Percentiles rank a stretch among this genome's conserved stretches.
phyloP scores from a whole-genome alignment of 805 yeast genomes.

The Candida vaughaniae region DNA sequence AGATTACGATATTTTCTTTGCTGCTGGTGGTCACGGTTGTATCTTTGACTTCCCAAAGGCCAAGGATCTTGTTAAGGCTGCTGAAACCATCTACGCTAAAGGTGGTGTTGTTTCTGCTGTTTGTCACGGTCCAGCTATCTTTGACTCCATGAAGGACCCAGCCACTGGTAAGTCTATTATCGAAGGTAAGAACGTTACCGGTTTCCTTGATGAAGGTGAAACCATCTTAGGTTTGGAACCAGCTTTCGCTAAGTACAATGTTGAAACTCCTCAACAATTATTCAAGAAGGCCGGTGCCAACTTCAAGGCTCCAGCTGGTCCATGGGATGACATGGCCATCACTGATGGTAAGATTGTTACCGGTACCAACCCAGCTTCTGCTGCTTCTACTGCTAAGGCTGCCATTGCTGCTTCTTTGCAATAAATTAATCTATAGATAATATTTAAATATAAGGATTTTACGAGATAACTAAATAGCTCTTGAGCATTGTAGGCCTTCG shows the following conservation, averaged over 20 bases:
- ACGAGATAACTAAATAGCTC: no score
- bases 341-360: constrained; percentile 60
- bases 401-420: constrained; percentile 3
- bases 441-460: background rate
- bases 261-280: constrained; percentile 37
- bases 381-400: constrained; percentile 44
- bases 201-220: constrained; percentile 61
- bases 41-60: constrained; percentile 58
- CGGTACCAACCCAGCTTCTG: constrained; percentile 67
- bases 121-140: constrained; percentile 67
- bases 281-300: constrained; percentile 42
- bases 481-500: no score
- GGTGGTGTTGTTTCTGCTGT: constrained; percentile 64
- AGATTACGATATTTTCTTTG: constrained; percentile 55
- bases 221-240: constrained; percentile 20
- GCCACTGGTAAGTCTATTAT: constrained; percentile 44
- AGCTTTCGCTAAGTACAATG: constrained; percentile 20
- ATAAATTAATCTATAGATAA: no score
- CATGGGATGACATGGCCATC: constrained; percentile 51
- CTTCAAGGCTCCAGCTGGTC: constrained; percentile 46
- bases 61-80: constrained; percentile 42
- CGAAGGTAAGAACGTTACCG: constrained; percentile 56
- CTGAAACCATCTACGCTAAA: constrained; percentile 44
- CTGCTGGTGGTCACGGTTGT: constrained; percentile 69
- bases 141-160: constrained; percentile 46